Base-by-base conservation (phyloP, 2,329 filamentous ascomycete species). In the Cyphellophora europaea region DNA sequence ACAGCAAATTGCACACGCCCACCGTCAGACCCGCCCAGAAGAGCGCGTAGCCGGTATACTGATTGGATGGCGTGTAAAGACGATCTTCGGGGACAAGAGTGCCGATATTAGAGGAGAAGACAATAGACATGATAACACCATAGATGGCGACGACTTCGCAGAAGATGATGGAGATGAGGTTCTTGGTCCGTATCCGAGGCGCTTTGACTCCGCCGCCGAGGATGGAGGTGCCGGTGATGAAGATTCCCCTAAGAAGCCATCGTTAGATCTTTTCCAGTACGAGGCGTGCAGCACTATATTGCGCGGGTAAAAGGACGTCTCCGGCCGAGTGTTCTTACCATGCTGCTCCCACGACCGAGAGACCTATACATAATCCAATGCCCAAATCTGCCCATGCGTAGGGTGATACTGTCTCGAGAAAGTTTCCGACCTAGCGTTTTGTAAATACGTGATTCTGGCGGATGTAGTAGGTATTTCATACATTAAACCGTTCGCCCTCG, bases 121-220 rank as follows among this genome's bases (percentile, higher is more conserved):
- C 83, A 59, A 98, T 98, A 53, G 88, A 82, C 87, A 98, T 98
- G 66, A 98, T 98, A 64, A 98, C 89, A 53, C 93, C 93, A 72
- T 98, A 98, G 62, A 98, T 98, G 63, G 91, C 91, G 54, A 98
- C 91, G 56, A 98, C 91, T 67, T 98, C 91, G 70, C 91, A 98
- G 68, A 98, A 98, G 66, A 98, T 96, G 63, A 98, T 98, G 53
- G 89, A 96, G 60, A 98, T 96, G 56, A 98, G 66, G 71, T 98
- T 98, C 79, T 98, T 98, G 45, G 91, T 98, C 60, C 91, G 85
- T 65, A 98, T 98, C 53, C 91, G 82, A 23, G 93, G 93, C 30
- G 91, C 89, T 63, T 84, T 89, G 56, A 98, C 91, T 68, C 91
- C 91, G 52, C 85, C 91, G 55, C 93, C 93, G 49, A 98, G 75